These are phyloP conservation scores for Cladophialophora yegresii DNA, from an alignment of 2,329 filamentous ascomycete species.

Conservation along the genomic window DNA sequence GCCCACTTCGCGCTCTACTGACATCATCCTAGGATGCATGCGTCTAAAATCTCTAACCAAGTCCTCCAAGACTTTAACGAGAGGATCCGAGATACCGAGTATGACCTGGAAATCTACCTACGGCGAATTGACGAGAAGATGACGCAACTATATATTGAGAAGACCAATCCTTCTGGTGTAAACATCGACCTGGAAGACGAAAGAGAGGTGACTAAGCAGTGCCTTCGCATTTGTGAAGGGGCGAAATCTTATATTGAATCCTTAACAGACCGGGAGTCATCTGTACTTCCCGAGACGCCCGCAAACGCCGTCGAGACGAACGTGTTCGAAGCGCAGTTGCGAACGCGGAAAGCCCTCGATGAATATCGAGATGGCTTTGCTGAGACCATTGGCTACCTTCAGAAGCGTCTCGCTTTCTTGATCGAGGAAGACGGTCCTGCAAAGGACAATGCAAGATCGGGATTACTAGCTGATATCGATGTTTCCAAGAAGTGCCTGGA, in stretches of 20 bases:
- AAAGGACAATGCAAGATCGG: conserved; percentile 37
- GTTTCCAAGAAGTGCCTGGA: conserved; percentile 45
- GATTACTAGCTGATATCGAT: conserved; percentile 43
- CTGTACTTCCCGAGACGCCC: conserved; percentile 2
- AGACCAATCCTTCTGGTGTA: conserved; percentile 29
- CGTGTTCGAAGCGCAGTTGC: conserved; percentile 42
- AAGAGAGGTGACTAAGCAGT: conserved; percentile 44
- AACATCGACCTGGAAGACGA: conserved; percentile 44
- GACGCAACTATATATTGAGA: conserved; percentile 31
- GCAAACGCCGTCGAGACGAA: neutral
- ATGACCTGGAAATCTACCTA: conserved; percentile 43
- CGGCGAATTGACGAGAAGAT: conserved; percentile 45
- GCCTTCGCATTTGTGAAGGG: conserved; percentile 46
- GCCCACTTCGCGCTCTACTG: conserved; percentile 28
- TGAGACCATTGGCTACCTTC: conserved; percentile 41
- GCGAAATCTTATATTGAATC: conserved; percentile 43
- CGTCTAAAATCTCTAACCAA: conserved; percentile 39
- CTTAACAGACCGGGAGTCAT: conserved; percentile 37
- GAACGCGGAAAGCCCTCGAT: conserved; percentile 40
- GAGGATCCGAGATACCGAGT: conserved; percentile 44
- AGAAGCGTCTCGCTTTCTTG: conserved; percentile 40
- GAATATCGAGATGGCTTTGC: conserved; percentile 41
- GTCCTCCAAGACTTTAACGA: conserved; percentile 42
- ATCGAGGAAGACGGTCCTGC: conserved; percentile 28
- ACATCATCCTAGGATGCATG: conserved; percentile 35